Percentiles rank a stretch among this genome's conserved stretches.
phyloP scores from a whole-genome alignment of 225 moss, liverwort and hornwort species.

The Thuidium tamariscinum region DNA sequence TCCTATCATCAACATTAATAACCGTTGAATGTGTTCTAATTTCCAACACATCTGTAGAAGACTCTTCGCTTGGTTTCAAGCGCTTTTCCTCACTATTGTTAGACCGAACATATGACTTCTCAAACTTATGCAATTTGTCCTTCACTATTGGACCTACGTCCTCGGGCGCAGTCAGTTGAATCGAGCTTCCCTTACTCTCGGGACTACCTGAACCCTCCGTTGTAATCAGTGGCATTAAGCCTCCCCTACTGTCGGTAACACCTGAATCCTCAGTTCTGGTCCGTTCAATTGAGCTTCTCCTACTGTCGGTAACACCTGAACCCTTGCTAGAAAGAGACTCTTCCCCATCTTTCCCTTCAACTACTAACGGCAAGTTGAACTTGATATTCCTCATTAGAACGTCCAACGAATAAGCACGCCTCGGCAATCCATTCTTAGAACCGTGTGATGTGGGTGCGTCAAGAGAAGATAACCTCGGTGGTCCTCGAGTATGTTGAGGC shows the following conservation, averaged over 20 bases:
- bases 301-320: neutral
- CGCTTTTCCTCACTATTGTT: neutral
- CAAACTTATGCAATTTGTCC: slow-evolving; percentile 2
- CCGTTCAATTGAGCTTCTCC: neutral
- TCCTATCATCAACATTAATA: neutral
- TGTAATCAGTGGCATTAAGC: neutral
- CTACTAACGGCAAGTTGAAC: slow-evolving; percentile 17
- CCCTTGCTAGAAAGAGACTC: slow-evolving; percentile 4
- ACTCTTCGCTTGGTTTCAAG: neutral
- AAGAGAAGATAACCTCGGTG: slow-evolving; percentile 5
- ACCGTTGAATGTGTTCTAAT: neutral
- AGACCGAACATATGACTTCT: neutral
- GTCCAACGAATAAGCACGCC: slow-evolving; percentile 52
- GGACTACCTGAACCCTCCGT: neutral
- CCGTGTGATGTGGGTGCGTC: neutral
- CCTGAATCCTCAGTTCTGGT: neutral
- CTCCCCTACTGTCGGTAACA: neutral
- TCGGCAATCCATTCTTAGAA: slow-evolving; percentile 22
- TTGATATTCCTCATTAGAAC: slow-evolving; percentile 42
- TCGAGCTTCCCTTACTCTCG: neutral
- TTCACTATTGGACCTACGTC: neutral
- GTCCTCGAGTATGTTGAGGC: neutral
- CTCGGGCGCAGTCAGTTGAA: neutral
- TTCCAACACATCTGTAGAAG: neutral
- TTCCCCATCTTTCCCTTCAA: slow-evolving; percentile 17